Percentiles rank a stretch among this genome's conserved stretches.
phyloP scores from a whole-genome alignment of 345 rosid species.

The Combretum micranthum region DNA sequence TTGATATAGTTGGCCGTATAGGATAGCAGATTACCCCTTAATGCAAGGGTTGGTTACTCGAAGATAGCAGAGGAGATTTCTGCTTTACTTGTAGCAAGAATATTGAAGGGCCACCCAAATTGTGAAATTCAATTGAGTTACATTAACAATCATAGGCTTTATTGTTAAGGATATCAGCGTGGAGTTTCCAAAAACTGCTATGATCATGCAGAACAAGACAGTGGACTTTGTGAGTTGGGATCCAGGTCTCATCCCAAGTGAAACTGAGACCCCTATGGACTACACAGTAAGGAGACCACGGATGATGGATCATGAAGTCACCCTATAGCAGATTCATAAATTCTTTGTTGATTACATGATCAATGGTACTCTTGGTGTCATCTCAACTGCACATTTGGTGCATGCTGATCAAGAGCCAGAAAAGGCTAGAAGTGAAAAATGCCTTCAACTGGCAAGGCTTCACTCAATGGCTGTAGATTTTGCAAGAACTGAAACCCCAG shows the following conservation, averaged over 20 bases:
- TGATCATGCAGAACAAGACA: too few relatives aligned
- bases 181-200: too few relatives aligned
- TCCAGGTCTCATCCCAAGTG: conserved; percentile 56
- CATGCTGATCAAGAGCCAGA: conserved; percentile 81
- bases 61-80: too few relatives aligned
- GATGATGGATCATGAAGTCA: conserved; percentile 82
- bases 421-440: conserved; percentile 65
- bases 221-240: conserved; percentile 96
- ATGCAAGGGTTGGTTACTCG: too few relatives aligned
- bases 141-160: too few relatives aligned
- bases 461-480: conserved; percentile 96
- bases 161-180: too few relatives aligned
- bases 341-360: conserved; percentile 89
- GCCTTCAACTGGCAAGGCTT: conserved; percentile 71
- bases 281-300: conserved; percentile 67
- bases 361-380: conserved; percentile 78
- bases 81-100: too few relatives aligned
- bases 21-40: too few relatives aligned
- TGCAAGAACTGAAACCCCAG: conserved; percentile 89
- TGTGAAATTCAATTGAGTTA: too few relatives aligned
- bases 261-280: conserved; percentile 83
- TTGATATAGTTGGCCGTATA: too few relatives aligned
- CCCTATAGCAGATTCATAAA: conserved; percentile 77
- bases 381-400: conserved; percentile 86
- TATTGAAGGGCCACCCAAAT: too few relatives aligned